These are phyloP conservation scores for Aspergillus transmontanensis DNA, from an alignment of 2,329 filamentous ascomycete genomes.

Conservation along the genomic window DNA sequence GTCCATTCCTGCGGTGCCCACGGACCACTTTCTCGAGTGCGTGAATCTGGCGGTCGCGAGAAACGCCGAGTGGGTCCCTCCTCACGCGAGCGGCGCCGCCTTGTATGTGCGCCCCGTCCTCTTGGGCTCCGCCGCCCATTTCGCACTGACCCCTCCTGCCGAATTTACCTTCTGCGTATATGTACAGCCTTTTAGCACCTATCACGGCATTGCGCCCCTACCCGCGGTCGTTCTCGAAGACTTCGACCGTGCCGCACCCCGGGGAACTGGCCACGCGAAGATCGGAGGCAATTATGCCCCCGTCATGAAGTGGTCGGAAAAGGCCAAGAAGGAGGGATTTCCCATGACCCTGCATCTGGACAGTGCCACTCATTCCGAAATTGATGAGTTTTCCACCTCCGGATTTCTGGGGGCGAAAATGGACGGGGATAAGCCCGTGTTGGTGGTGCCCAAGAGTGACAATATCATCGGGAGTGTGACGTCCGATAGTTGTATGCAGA, in stretches of 20 bases:
- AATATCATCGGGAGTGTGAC: constrained; percentile 36
- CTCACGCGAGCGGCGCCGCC: constrained; percentile 27
- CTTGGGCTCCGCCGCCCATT: constrained; percentile 31
- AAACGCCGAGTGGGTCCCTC: constrained; percentile 10
- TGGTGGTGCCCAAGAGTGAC: constrained; percentile 34
- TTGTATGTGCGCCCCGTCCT: constrained; percentile 40
- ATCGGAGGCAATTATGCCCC: constrained; percentile 44
- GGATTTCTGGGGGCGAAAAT: constrained; percentile 37
- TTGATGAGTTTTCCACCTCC: constrained; percentile 41
- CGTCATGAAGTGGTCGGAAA: constrained; percentile 33
- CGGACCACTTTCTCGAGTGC: constrained; percentile 27
- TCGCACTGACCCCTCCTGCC: constrained; percentile 26
- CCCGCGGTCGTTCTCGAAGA: constrained; percentile 36
- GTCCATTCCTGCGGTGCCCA: constrained; percentile 34
- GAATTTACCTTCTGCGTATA: constrained; percentile 37
- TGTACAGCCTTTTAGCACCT: constrained; percentile 21
- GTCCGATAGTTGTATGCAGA: constrained; percentile 23
- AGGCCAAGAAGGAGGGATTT: constrained; percentile 34
- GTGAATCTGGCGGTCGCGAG: constrained; percentile 4
- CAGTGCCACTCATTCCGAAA: constrained; percentile 29
- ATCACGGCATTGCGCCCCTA: constrained; percentile 3
- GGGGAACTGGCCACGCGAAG: constrained; percentile 36
- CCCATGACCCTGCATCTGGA: constrained; percentile 39
- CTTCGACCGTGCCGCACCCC: constrained; percentile 39
- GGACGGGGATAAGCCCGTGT: constrained; percentile 16